Evolutionary conservation across 768 basidiomycete genomes (phyloP).

Genomic region (Xanthoconium purpureum): DNA sequence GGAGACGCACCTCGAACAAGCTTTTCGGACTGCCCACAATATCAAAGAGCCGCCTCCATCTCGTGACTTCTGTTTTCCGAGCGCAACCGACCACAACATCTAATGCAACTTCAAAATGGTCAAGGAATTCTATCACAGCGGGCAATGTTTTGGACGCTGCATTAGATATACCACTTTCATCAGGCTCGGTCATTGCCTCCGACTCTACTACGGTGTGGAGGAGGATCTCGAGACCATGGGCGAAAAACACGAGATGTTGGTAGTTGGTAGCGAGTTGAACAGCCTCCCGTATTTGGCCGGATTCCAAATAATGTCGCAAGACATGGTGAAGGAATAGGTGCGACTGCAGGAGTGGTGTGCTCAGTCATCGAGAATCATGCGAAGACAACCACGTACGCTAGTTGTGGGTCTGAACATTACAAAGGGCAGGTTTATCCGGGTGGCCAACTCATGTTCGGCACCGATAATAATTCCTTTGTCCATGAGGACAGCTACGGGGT

Average conservation of each 20-base stretch:
- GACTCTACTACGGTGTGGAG: conserved; percentile 92
- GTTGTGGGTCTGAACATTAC: conserved; percentile 90
- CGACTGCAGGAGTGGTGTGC: conserved; percentile 49
- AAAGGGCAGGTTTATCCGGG: conserved; percentile 75
- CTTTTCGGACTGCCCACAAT: conserved; percentile 87
- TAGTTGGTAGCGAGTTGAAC: conserved; percentile 86
- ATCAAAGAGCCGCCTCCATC: conserved; percentile 87
- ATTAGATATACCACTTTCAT: conserved; percentile 19
- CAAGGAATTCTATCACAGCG: conserved; percentile 82
- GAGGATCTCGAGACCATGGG: conserved; percentile 91
- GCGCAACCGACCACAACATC: conserved; percentile 97
- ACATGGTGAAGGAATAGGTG: conserved; percentile 94
- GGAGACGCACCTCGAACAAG: conserved; percentile 76
- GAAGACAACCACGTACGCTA: conserved; percentile 52
- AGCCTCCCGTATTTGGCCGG: conserved; percentile 63
- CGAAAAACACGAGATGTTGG: conserved; percentile 85
- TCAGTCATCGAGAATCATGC: conserved; percentile 1
- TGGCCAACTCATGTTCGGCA: conserved; percentile 82
- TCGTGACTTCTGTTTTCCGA: conserved; percentile 89
- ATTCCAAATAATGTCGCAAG: conserved; percentile 75
- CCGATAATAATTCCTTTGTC: conserved; percentile 99
- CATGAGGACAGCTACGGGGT: conserved; percentile 82
- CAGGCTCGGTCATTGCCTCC: conserved; percentile 47
- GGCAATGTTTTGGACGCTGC: conserved; percentile 46
- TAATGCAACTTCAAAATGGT: conserved; percentile 86